Percentiles rank a stretch among this genome's conserved stretches.
Evolutionary conservation across 73 alveolate species (phyloP).

Genomic region (Effrenium voratum): DNA sequence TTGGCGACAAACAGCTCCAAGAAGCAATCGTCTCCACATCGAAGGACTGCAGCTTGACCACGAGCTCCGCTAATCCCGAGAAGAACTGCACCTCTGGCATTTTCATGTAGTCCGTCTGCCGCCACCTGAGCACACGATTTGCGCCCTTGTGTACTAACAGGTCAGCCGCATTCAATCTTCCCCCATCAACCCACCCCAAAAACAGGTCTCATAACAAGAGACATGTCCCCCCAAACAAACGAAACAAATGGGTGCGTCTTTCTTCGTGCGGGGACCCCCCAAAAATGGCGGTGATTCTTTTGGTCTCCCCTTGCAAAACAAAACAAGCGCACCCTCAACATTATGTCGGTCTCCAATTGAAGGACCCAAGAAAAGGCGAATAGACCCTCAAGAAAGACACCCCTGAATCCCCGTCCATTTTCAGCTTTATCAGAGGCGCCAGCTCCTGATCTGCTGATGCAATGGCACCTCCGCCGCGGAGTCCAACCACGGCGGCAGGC

Average conservation of each 20-base stretch:
- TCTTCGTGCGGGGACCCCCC: no score
- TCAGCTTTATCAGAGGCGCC: neutral
- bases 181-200: neutral
- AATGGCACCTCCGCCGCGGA: neutral
- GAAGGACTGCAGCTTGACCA: neutral
- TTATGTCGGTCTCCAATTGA: no score
- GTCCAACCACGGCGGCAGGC: slow-evolving; percentile 41
- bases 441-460: neutral
- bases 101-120: slow-evolving; percentile 59
- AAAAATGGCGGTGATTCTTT: no score
- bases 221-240: neutral
- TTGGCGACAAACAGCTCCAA: neutral
- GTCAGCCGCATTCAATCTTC: neutral
- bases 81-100: slow-evolving; percentile 23
- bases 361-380: no score
- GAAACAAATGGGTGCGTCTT: neutral
- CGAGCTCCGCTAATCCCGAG: neutral
- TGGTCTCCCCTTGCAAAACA: no score
- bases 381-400: no score
- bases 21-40: neutral
- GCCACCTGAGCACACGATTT: slow-evolving; percentile 25
- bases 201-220: neutral
- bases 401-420: no score
- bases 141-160: neutral
- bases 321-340: no score